Evolutionary conservation across 2,329 filamentous ascomycete genomes (phyloP).

Genomic region (Colletotrichum tropicale): DNA sequence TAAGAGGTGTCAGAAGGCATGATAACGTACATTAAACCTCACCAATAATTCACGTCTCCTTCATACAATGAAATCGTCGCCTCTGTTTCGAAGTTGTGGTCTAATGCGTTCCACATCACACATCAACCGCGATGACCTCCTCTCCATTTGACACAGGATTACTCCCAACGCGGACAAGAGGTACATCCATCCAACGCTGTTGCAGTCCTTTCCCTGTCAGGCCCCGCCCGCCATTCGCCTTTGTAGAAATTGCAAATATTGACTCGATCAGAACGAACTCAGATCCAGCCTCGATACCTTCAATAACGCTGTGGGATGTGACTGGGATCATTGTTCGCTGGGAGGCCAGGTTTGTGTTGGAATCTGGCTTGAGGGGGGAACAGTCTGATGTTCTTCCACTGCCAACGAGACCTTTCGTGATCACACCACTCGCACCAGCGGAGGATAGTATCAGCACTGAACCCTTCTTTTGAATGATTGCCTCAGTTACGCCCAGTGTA

Average conservation of each 20-base stretch:
- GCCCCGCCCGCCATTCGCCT: neutral
- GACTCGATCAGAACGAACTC: neutral
- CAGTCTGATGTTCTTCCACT: neutral
- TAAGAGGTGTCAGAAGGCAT: neutral
- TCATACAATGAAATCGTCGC: neutral
- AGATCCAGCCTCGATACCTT: neutral
- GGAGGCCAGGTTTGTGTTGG: slow-evolving; percentile 28
- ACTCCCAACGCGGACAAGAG: neutral
- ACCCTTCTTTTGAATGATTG: neutral
- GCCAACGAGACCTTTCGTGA: neutral
- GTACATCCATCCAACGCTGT: neutral
- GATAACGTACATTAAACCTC: neutral
- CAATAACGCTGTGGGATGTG: neutral
- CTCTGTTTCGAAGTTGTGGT: neutral
- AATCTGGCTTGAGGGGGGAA: slow-evolving; percentile 25
- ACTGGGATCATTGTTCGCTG: slow-evolving; percentile 25
- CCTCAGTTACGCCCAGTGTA: neutral
- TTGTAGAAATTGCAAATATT: slow-evolving; percentile 9
- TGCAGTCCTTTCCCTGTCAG: neutral
- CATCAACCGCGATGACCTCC: neutral
- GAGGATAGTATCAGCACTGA: slow-evolving; percentile 6
- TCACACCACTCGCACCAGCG: neutral
- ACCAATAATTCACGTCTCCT: neutral
- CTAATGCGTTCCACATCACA: neutral
- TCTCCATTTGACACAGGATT: neutral